These are phyloP conservation scores for Plasmopara viticola DNA, from an alignment of 352 stramenopile genomes.

Conservation along the genomic window DNA sequence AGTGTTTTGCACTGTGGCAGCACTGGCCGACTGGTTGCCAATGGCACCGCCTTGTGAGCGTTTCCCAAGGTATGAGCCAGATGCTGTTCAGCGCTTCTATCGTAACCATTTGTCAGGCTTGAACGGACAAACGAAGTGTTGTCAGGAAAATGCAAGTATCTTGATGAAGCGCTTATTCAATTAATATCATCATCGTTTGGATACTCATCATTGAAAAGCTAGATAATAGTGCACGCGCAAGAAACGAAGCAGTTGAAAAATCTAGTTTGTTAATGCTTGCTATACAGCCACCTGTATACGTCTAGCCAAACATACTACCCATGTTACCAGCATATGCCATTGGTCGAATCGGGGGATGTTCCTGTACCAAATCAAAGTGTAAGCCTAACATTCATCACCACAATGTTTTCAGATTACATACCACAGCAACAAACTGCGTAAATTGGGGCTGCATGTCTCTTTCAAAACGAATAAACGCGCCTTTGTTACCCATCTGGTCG, in stretches of 20 bases:
- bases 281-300: constrained; percentile 20
- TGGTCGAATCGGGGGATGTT: constrained; percentile 82
- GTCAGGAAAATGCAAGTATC: constrained; percentile 21
- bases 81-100: constrained; percentile 33
- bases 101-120: constrained; percentile 16
- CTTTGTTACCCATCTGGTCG: constrained; percentile 99
- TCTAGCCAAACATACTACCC: constrained; percentile 84
- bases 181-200: constrained; percentile 3
- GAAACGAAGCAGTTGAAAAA: not conserved
- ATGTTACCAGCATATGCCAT: constrained; percentile 90
- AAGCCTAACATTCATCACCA: not conserved
- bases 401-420: constrained; percentile 23
- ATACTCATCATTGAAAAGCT: too few species aligned
- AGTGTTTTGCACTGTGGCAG: constrained; percentile 55
- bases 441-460: constrained; percentile 93
- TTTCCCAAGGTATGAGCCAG: constrained; percentile 31
- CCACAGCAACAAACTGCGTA: constrained; percentile 92
- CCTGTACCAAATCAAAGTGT: constrained; percentile 26
- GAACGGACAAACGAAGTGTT: constrained; percentile 13
- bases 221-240: too few species aligned
- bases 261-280: constrained; percentile 4
- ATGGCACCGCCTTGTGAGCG: constrained; percentile 33
- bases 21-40: constrained; percentile 46
- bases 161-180: constrained; percentile 30
- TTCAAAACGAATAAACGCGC: constrained; percentile 98